Evolutionary conservation across 2,329 filamentous ascomycete genomes (phyloP), one percentile per base, ranked within the genome.

Genomic region (Verticillium longisporum): DNA sequence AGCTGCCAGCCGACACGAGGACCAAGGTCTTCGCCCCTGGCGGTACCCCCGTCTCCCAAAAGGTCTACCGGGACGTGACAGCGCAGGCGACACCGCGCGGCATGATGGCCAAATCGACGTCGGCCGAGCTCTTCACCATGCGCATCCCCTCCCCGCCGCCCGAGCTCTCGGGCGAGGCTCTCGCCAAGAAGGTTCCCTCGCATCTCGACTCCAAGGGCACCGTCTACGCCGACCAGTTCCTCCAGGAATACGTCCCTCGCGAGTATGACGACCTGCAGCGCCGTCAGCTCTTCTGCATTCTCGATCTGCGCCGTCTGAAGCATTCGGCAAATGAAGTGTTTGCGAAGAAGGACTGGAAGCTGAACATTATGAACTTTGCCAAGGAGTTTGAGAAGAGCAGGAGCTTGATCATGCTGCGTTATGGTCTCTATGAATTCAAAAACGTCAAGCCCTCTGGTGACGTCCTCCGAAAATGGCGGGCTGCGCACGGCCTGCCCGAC

Each of bases 361-460:
- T 87, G 59, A 87, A 87, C 64, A 80, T 86, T 18, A 70, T 83
- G 64, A 86, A 86, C 69, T 87, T 87, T 61, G 83, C 84, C 45
- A 87, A 86, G 69, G 84, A 86, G 69, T 87, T 84, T 63, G 84
- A 87, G 69, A 87, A 87, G 75, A 86, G 83, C 68, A 78, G 84
- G 57, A 84, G 83, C 66, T 73, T 87, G 54, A 86, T 87, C 61
- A 80, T 87, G 72, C 68, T 87, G 61, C 82, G 83, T 56, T 87
- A 87, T 63, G 84, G 83, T 2, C 77, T 86, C 1, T 87, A 86
- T 67, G 81, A 86, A 67, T 87, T 86, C 73, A 84, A 86, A 73
- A 86, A 82, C 18, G 79, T 86, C 53, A 84, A 84, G 67, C 82
- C 83, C 1, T 84, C 83, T 0, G 80, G 80, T 63, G 81, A 84